Evolutionary conservation across 2,329 filamentous ascomycete genomes (phyloP).

Genomic region (Fusarium avenaceum): DNA sequence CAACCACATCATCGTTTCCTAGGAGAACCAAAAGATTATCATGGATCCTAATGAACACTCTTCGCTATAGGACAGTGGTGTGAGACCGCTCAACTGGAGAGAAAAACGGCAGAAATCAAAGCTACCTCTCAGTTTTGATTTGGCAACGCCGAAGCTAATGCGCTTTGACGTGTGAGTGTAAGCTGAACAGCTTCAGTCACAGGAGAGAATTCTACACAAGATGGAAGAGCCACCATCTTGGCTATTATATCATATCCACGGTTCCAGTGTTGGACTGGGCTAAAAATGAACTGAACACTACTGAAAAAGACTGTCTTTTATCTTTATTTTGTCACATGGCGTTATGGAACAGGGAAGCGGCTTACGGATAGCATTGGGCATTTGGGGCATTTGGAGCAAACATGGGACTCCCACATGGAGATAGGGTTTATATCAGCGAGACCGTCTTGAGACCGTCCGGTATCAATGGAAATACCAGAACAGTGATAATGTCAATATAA

Average conservation of each 20-base stretch:
- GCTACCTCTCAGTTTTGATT: constrained; percentile 1
- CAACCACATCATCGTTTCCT: constrained; percentile 80
- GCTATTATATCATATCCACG: neutral
- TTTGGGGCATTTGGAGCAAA: neutral
- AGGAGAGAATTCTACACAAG: neutral
- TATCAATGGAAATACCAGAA: constrained; percentile 33
- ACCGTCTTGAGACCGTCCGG: constrained; percentile 28
- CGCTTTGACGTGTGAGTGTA: neutral
- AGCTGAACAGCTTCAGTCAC: neutral
- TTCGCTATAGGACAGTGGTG: constrained; percentile 47
- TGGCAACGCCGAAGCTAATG: neutral
- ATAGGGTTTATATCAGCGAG: constrained; percentile 29
- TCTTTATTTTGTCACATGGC: constrained; percentile 27
- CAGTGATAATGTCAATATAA: constrained; percentile 35
- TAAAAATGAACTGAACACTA: constrained; percentile 2
- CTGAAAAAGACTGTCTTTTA: constrained; percentile 23
- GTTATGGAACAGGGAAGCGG: constrained; percentile 36
- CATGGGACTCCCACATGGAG: constrained; percentile 13
- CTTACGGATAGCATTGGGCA: constrained; percentile 33
- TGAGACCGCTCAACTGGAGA: constrained; percentile 46
- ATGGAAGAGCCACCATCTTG: neutral
- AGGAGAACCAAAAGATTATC: constrained; percentile 53
- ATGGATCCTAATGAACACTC: constrained; percentile 43
- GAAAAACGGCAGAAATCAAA: constrained; percentile 22
- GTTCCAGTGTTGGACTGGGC: neutral